phyloP scores from a whole-genome alignment of 805 yeast species.

The Saccharomycopsis vini region DNA sequence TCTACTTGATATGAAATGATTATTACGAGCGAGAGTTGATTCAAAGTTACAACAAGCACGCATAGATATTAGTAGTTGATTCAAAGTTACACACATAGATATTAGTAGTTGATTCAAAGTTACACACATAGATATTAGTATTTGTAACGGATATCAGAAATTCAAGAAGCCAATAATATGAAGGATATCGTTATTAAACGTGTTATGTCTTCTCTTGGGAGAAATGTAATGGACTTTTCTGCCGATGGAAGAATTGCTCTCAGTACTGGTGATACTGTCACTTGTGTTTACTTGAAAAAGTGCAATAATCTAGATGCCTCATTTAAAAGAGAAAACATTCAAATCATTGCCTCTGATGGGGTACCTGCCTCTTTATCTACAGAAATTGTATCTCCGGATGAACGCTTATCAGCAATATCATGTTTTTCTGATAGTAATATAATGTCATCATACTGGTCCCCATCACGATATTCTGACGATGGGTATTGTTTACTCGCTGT shows the following conservation, averaged over 20 bases:
- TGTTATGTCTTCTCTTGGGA: not conserved
- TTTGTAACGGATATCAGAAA: too few species aligned
- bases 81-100: too few species aligned
- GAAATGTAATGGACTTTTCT: not conserved
- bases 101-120: too few species aligned
- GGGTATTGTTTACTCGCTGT: slow-evolving; percentile 3
- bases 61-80: too few species aligned
- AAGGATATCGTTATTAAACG: not conserved
- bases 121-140: too few species aligned
- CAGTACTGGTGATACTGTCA: not conserved
- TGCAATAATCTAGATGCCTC: not conserved
- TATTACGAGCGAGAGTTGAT: too few species aligned
- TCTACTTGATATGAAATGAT: too few species aligned
- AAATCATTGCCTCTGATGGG: not conserved
- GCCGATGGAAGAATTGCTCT: slow-evolving; percentile 6
- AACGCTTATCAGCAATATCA: slow-evolving; percentile 1
- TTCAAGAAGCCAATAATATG: slow-evolving; percentile 1
- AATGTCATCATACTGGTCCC: slow-evolving; percentile 7
- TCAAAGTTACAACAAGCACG: too few species aligned
- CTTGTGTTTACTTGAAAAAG: not conserved
- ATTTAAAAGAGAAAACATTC: not conserved
- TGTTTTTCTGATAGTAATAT: slow-evolving; percentile 3
- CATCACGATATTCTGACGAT: not conserved
- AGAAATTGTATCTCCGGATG: not conserved
- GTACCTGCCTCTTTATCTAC: not conserved